Evolutionary conservation across 495 filamentous ascomycete genomes (phyloP), one percentile per base, ranked within the genome.

Genomic region (Cladorrhinum samala): DNA sequence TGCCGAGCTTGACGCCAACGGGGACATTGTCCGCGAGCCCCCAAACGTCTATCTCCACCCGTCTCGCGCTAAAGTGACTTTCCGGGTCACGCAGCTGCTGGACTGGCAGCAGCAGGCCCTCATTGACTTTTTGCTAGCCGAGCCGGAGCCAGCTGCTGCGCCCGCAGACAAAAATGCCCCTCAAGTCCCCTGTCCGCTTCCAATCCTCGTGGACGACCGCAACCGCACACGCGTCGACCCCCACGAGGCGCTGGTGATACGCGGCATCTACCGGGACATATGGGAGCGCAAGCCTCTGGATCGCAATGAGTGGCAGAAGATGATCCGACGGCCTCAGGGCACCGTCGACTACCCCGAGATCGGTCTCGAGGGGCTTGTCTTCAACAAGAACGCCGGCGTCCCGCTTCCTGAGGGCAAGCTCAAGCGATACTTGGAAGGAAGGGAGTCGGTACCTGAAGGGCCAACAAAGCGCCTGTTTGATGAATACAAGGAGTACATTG

Each of bases 41-140:
- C 42, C 43, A 13, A 58, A 58, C 23, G 19, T 60, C 19, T 67
- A 55, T 45, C 50, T 65, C n/a, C 57, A 65, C 45, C 38, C 59
- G 4, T 40, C 40, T 19, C 55, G 55, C 1, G 2, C 46, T 0
- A 27, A 60, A 7, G 39, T 58, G 0, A 63, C 62, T 0, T 50
- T 36, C 13, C 54, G 53, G 3, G 46, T 61, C 2, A 56, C 49
- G 8, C 59, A 57, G 25, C 64, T 65, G 0, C 51, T 46, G 1
- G 57, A 60, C 9, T 37, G 43, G 33, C 64, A 67, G 57, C 54
- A 59, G 16, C n/a, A 55, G 3, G 19, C 40, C 16, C 48, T 67
- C 1, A 19, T 63, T 1, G 50, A 65, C 27, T 67, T 65, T 27
- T 38, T 67, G 1, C 30, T 61, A 8, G 23, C 40, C 3, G 49